Base-by-base conservation (phyloP, 345 rosid genomes). In the Salix koriyanagi region DNA sequence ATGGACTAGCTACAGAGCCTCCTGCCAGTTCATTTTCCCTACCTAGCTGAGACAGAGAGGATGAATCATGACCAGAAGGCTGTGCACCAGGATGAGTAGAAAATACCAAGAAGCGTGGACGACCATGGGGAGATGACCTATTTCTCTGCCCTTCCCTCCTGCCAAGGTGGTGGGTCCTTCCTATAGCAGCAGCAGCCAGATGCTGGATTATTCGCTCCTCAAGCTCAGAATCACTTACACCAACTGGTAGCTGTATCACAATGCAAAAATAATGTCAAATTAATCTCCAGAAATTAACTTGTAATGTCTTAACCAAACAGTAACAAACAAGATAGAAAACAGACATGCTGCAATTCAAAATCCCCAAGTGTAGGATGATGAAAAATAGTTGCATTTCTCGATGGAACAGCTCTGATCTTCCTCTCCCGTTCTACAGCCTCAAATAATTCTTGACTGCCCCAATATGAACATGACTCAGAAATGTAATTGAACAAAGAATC, bases 171-270 rank as follows among this genome's bases (percentile, higher is more conserved):
- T 52, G 79, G 62, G 78, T 69, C 79, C 84, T 78, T 70, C 84
- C 72, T 74, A 82, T 75, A 54, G 84, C 84, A 74, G 84, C 81
- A 44, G 93, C 86, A 54, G 83, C 91, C 81, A 75, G 73, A 73
- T 73, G 92, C 87, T 56, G 84, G 76, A 82, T 78, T 82, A 82
- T 82, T 5, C 81, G 81, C 69, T 75, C 81, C 67, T 82, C 84
- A 42, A 82, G 76, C 23, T 82, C 84, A 30, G 76, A 70, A 70
- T 82, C 79, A 48, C 72, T 82, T 34, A 37, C 58, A 65, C 84
- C 81, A 44, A 65, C 80, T 16, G 81, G 81, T 52, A 81, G 67
- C 84, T 82, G 76, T 70, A 78, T 44, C 18, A 32, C 44, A 41
- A 65, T 12, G 28, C 12, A 25, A 62, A 32, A 65, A 9, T 48